These are phyloP conservation scores for Fonsecaea multimorphosa DNA, from an alignment of 2,329 filamentous ascomycete species.

Conservation along the genomic window DNA sequence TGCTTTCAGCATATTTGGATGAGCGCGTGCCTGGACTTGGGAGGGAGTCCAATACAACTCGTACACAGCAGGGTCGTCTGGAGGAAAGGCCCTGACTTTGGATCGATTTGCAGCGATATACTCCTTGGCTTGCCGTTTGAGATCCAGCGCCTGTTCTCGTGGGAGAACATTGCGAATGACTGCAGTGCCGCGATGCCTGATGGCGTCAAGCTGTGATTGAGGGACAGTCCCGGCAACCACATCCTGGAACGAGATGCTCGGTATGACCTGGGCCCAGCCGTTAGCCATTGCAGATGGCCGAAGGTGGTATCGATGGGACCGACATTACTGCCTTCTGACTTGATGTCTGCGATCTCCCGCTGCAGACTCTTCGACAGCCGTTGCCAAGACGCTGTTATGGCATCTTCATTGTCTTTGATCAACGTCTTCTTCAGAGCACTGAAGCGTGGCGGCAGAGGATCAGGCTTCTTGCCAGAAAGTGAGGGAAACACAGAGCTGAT, in stretches of 20 bases:
- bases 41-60: constrained; percentile 77
- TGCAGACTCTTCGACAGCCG: constrained; percentile 49
- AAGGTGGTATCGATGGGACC: constrained; percentile 21
- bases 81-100: constrained; percentile 65
- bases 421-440: constrained; percentile 48
- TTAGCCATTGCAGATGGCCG: not conserved
- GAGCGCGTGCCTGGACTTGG: constrained; percentile 70
- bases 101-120: constrained; percentile 68
- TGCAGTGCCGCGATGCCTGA: constrained; percentile 66
- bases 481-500: constrained; percentile 58
- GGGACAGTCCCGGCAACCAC: constrained; percentile 48
- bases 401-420: constrained; percentile 49
- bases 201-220: constrained; percentile 53
- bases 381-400: constrained; percentile 50
- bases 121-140: constrained; percentile 68
- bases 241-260: constrained; percentile 51
- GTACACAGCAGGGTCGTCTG: constrained; percentile 71
- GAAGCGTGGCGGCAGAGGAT: constrained; percentile 52
- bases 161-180: constrained; percentile 71
- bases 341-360: constrained; percentile 51
- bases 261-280: constrained; percentile 46
- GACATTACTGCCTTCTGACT: constrained; percentile 50
- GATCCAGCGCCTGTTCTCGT: constrained; percentile 65
- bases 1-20: constrained; percentile 66
- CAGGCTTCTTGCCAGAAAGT: constrained; percentile 51